Conservation (phyloP, 2,329 filamentous ascomycete species). For the Aspergillus quadrilineatus region DNA sequence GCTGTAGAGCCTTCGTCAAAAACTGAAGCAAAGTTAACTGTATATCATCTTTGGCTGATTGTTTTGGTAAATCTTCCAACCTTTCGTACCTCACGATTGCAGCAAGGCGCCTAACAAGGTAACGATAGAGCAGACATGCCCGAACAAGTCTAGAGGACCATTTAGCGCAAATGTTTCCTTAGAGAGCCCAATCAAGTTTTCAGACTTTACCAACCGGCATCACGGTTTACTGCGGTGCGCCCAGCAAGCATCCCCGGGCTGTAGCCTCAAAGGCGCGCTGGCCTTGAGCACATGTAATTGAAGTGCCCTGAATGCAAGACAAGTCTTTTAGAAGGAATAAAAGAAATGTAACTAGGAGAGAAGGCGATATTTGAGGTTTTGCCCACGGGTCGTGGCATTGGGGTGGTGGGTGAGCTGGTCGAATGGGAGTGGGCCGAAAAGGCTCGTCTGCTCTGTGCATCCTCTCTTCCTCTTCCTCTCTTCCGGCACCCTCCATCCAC, state of each 20-base stretch:
- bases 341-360: background rate
- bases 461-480: conserved; percentile 10
- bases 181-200: no score
- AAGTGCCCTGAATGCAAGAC: background rate
- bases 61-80: no score
- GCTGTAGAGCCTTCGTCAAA: no score
- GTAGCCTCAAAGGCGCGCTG: background rate
- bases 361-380: background rate
- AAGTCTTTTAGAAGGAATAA: background rate
- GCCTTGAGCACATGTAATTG: background rate
- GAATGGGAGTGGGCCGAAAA: conserved; percentile 16
- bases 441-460: conserved; percentile 13
- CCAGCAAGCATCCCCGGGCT: background rate
- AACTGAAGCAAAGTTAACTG: no score
- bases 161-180: no score
- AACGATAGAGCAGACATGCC: no score
- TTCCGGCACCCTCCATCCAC: conserved; percentile 8
- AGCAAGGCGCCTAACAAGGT: no score
- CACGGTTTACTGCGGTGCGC: background rate
- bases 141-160: no score
- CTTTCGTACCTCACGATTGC: no score
- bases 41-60: background rate
- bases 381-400: conserved; percentile 6
- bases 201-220: background rate
- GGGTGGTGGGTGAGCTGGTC: conserved; percentile 6